phyloP scores from a whole-genome alignment of 2,329 filamentous ascomycete species.

The Fusarium ramigenum region DNA sequence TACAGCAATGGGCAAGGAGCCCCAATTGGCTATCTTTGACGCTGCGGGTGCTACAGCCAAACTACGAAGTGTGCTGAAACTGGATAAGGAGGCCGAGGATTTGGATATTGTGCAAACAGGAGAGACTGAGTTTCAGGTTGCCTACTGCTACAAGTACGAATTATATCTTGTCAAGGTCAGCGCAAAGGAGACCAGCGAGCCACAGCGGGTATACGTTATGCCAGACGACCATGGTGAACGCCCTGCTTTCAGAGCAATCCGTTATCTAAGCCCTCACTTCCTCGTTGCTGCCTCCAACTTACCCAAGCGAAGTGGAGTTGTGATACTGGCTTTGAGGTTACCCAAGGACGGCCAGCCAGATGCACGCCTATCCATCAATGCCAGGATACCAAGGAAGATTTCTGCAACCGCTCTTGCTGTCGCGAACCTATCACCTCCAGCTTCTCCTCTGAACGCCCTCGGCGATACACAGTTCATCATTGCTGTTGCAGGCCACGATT shows the following conservation, averaged over 20 bases:
- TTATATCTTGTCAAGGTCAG: slow-evolving; percentile 73
- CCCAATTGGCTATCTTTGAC: slow-evolving; percentile 84
- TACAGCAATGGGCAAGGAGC: slow-evolving; percentile 77
- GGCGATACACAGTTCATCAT: slow-evolving; percentile 80
- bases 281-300: slow-evolving; percentile 67
- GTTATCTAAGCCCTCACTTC: slow-evolving; percentile 67
- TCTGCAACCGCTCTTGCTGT: slow-evolving; percentile 83
- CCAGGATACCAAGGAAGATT: slow-evolving; percentile 71
- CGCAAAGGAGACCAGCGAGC: slow-evolving; percentile 56
- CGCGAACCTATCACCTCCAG: slow-evolving; percentile 69
- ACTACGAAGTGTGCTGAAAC: slow-evolving; percentile 59
- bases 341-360: slow-evolving; percentile 50
- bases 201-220: slow-evolving; percentile 65
- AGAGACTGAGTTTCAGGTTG: slow-evolving; percentile 72
- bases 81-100: slow-evolving; percentile 70
- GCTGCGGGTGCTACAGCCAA: slow-evolving; percentile 59
- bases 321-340: slow-evolving; percentile 66
- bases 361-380: slow-evolving; percentile 61
- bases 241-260: slow-evolving; percentile 65
- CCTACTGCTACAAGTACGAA: slow-evolving; percentile 81
- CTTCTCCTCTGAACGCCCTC: slow-evolving; percentile 59
- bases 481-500: slow-evolving; percentile 82
- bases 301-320: slow-evolving; percentile 65
- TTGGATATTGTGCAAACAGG: slow-evolving; percentile 72
- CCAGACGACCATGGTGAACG: slow-evolving; percentile 57